Percentiles rank a stretch among this genome's conserved stretches.
These are phyloP conservation scores for Tripidium arundinaceum DNA, from an alignment of 202 grass and related monocot genomes.

Conservation along the genomic window DNA sequence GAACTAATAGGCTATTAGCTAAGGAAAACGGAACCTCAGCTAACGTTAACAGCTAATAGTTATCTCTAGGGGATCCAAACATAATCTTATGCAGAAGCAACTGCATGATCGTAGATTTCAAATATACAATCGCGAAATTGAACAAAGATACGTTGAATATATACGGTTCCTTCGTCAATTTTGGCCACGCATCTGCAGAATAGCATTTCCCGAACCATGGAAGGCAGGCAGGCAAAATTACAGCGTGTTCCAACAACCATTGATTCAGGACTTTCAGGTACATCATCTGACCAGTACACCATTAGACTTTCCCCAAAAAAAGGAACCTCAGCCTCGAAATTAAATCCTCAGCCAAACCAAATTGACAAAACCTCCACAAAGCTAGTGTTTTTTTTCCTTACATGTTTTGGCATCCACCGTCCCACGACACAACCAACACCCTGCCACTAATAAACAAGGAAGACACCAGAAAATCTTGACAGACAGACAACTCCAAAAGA, in stretches of 20 bases:
- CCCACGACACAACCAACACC: constrained; percentile 12
- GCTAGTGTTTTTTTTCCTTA: constrained; percentile 5
- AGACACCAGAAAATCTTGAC: constrained; percentile 1
- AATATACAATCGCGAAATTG: no score
- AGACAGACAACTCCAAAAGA: constrained; percentile 18
- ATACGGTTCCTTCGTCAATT: background rate
- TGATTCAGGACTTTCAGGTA: background rate
- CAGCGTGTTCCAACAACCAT: constrained; percentile 25
- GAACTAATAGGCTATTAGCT: no score
- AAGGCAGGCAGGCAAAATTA: constrained; percentile 10
- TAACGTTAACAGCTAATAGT: no score
- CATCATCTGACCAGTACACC: background rate
- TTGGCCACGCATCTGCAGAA: background rate
- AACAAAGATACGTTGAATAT: background rate
- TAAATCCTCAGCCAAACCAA: constrained; percentile 20
- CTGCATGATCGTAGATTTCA: background rate
- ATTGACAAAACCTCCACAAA: constrained; percentile 22
- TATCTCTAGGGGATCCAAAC: no score
- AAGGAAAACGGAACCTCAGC: no score
- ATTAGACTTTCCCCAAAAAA: background rate
- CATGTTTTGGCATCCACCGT: constrained; percentile 16
- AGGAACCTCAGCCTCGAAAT: constrained; percentile 16
- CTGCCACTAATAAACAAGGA: constrained; percentile 8
- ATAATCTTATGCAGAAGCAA: background rate
- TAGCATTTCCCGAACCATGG: constrained; percentile 18